Conservation (phyloP, 345 rosid species). For the Citrus medica region DNA sequence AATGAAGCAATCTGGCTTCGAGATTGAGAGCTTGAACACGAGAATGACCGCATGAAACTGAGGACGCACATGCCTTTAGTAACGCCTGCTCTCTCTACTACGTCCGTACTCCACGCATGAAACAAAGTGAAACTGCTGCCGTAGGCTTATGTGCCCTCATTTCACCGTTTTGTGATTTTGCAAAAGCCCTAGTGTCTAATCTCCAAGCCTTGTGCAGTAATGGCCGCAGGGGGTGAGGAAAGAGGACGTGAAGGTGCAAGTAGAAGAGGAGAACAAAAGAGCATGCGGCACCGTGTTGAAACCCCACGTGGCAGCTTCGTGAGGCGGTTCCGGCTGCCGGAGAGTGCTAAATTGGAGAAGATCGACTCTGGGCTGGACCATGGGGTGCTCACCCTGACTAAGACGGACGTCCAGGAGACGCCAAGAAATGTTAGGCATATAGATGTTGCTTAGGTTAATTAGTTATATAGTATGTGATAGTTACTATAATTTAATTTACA, state of each 20-base stretch:
- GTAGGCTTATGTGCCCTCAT: constrained; percentile 9
- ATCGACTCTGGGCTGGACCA: constrained; percentile 13
- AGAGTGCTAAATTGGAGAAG: constrained; percentile 12
- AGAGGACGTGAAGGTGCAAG: constrained; percentile 9
- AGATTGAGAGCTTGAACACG: neutral
- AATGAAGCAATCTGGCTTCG: neutral
- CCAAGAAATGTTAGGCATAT: no score
- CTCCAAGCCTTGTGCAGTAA: neutral
- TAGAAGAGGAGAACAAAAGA: constrained; percentile 17
- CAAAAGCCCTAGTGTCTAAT: neutral
- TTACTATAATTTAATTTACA: no score
- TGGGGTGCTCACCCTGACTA: constrained; percentile 8
- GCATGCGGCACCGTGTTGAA: constrained; percentile 20
- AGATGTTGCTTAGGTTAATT: neutral
- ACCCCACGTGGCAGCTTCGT: constrained; percentile 11
- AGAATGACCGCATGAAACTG: constrained; percentile 10
- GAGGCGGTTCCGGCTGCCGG: constrained; percentile 15
- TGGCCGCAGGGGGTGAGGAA: constrained; percentile 11
- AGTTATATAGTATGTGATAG: neutral
- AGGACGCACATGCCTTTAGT: neutral
- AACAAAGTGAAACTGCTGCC: neutral
- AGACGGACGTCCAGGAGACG: no score
- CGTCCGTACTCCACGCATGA: neutral
- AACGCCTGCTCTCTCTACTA: neutral
- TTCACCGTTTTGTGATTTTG: neutral